Evolutionary conservation across 108 stramenopile species (phyloP), one percentile per base, ranked within the genome.

Genomic region (Nannochloropsis gaditana): DNA sequence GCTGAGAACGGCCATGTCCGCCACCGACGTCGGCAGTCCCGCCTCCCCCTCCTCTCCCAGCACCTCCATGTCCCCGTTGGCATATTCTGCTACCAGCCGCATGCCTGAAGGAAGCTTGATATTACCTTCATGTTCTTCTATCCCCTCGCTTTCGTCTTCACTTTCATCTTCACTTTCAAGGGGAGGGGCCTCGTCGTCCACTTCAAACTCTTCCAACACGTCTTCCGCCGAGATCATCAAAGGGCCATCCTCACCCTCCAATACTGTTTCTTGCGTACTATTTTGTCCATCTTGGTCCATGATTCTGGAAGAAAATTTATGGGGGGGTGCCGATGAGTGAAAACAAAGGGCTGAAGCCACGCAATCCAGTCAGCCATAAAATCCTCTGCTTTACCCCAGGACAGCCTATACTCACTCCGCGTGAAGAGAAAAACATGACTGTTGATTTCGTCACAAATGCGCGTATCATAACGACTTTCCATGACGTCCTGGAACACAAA

Each of bases 1-100:
- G 42, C 84, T 88, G 5, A 44, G 45, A 11, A 6, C 82, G 11
- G 87, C 80, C 84, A 84, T 84, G 83, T 88, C 87, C 9, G 41
- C 59, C 10, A 82, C 80, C 15, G 44, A 21, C n/a, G 15, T 45
- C 43, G 11, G 80, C 6, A 43, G 81, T 9, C 82, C 81, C 19
- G 11, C 81, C 9, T 59, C 80, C 44, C 81, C 84, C 11, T 41
- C 81, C 45, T n/a, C 41, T 21, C 31, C 84, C n/a, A 45, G 21
- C 44, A 19, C 21, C 83, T 44, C 43, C 44, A 83, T 45, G 21
- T 43, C 11, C 43, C 44, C 43, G 43, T 31, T 21, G 43, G 21
- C 5, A 9, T 45, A 45, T 44, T 83, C 21, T 9, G 21, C 44
- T 21, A 21, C 44, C 44, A 21, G 44, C 0, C 83, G 59, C n/a